phyloP scores from a whole-genome alignment of 1,284 basidiomycete species.

The Ustilago sp. region DNA sequence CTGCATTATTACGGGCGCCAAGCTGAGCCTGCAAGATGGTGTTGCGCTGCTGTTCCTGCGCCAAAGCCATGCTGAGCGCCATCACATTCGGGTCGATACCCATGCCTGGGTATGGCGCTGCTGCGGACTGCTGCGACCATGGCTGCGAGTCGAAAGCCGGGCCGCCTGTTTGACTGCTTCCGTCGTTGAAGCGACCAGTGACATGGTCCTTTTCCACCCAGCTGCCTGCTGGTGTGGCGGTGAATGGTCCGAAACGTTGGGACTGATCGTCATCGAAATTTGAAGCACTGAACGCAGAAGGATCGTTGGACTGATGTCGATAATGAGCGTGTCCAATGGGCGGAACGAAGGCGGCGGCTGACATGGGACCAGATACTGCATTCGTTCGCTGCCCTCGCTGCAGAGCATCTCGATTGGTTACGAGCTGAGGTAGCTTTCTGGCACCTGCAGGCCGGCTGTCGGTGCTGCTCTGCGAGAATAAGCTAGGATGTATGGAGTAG shows the following conservation, averaged over 20 bases:
- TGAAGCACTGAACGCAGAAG: slow-evolving; percentile 2
- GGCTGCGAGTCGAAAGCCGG: slow-evolving; percentile 14
- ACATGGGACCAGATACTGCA: slow-evolving; percentile 29
- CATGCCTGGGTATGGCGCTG: slow-evolving; percentile 9
- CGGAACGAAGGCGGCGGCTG: slow-evolving; percentile 53
- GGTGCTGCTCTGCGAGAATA: slow-evolving; percentile 18
- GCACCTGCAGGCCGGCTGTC: slow-evolving; percentile 12
- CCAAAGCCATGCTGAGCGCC: slow-evolving; percentile 56
- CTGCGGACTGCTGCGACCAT: slow-evolving; percentile 23
- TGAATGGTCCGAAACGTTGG: slow-evolving; percentile 43
- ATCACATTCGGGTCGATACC: slow-evolving; percentile 44
- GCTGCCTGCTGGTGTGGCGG: slow-evolving; percentile 34
- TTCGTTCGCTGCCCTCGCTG: slow-evolving; percentile 31
- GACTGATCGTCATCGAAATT: slow-evolving; percentile 19
- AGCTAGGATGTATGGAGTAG: slow-evolving; percentile 14
- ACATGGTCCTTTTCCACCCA: slow-evolving; percentile 48
- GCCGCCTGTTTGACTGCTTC: background rate
- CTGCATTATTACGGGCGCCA: slow-evolving; percentile 25
- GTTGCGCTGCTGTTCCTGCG: slow-evolving; percentile 58
- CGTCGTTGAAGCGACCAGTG: slow-evolving; percentile 21
- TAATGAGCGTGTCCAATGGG: slow-evolving; percentile 57
- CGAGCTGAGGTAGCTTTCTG: slow-evolving; percentile 55
- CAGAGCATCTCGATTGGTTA: slow-evolving; percentile 58
- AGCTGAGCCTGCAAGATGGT: slow-evolving; percentile 52
- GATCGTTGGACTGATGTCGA: slow-evolving; percentile 36